Base-by-base conservation (phyloP, 768 basidiomycete species). In the Neoboletus brunneissimus region DNA sequence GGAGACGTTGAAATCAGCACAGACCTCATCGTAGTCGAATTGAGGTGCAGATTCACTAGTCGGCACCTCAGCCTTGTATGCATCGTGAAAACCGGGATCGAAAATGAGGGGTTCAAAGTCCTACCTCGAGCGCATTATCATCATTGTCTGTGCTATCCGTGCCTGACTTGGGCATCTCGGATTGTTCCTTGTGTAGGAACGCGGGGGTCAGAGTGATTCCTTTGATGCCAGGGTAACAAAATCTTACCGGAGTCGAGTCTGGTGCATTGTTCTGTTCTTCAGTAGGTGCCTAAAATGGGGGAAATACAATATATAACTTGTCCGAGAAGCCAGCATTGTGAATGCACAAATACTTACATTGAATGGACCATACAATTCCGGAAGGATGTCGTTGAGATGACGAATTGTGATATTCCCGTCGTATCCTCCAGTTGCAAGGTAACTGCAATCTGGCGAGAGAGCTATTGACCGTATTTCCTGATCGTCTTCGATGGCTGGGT, bases 351-450 rank as follows among this genome's bases (percentile, higher is more conserved):
- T 13, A 7, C 48, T 31, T 47, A 32, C 46, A 31, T 9, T 1
- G n/a, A 47, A 47, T 9, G 31, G 46, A 16, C 46, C 46, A 22
- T 38, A 50, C 25, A 6, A 38, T 18, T 73, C 38, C 0, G 46
- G 25, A 27, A 57, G 47, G n/a, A 44, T 32, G 20, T 13, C 11
- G 2, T 23, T 6, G 29, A 56, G 57, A 32, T 34, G 6, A 20
- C 29, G 54, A 20, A 56, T 37, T 13, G 2, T 5, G 23, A 55
- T 23, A 22, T 37, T 41, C 3, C 53, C 53, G 1, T 29, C 1
- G 1, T 0, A 1, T n/a, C 46, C n/a, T 6, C 56, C 56, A 8
- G 27, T 48, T 2, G 56, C 53, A 11, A 55, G 32, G 37, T 37
- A 25, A 7, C 2, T 22, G 11, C 16, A 20, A 32, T 56, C 52